Conservation (phyloP, 768 basidiomycete genomes). For the Lactarius indigo region DNA sequence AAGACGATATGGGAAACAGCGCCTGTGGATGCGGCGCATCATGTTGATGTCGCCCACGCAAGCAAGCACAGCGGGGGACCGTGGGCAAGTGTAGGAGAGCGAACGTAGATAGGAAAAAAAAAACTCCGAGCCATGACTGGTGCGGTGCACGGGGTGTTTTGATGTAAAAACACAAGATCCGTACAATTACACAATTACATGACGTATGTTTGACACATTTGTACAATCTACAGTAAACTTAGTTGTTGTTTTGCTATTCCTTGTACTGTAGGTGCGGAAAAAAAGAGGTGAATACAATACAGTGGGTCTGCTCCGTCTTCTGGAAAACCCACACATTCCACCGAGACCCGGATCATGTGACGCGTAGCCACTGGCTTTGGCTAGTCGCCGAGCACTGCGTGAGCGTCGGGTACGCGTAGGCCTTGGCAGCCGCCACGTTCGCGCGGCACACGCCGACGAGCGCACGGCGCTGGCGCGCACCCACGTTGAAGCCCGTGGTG, state of each 20-base stretch:
- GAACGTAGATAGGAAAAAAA: too few relatives aligned
- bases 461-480: neutral
- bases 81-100: neutral
- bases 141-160: neutral
- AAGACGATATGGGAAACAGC: neutral
- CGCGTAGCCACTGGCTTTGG: neutral
- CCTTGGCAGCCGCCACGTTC: neutral
- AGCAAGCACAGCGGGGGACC: neutral
- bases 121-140: neutral
- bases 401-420: neutral
- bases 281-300: neutral
- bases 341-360: neutral
- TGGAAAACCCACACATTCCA: too few relatives aligned
- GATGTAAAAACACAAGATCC: neutral
- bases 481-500: neutral
- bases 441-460: neutral
- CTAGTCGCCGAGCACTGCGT: neutral
- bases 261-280: neutral
- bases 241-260: neutral
- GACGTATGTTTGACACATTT: neutral
- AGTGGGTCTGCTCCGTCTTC: neutral
- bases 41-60: neutral
- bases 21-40: neutral
- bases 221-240: neutral
- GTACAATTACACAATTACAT: neutral